Evolutionary conservation across 352 stramenopile species (phyloP).

Genomic region (Aphanomyces stellatus): DNA sequence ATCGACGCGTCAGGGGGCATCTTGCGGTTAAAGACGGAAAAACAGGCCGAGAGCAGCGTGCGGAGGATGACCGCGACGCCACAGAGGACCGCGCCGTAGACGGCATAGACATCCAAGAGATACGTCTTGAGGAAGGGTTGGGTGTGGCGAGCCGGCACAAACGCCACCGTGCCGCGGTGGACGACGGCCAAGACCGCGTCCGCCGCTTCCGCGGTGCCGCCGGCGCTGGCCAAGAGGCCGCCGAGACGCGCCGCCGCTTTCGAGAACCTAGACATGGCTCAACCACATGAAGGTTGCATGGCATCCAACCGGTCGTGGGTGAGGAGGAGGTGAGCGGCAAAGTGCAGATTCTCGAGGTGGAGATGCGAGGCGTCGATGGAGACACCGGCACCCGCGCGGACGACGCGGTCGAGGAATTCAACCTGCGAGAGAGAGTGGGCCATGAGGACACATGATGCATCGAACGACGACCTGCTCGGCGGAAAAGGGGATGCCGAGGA

Average conservation of each 20-base stretch:
- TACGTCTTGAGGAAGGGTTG: constrained; percentile 79
- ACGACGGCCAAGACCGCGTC: constrained; percentile 49
- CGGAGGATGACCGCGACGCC: constrained; percentile 71
- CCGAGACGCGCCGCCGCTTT: constrained; percentile 38
- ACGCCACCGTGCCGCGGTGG: constrained; percentile 39
- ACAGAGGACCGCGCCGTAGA: constrained; percentile 78
- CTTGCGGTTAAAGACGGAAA: constrained; percentile 45
- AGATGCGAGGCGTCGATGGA: constrained; percentile 17
- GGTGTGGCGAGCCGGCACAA: constrained; percentile 43
- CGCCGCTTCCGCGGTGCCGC: constrained; percentile 39
- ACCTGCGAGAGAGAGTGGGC: constrained; percentile 22
- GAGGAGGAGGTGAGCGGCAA: constrained; percentile 10
- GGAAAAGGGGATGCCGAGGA: constrained; percentile 62
- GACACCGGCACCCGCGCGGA: constrained; percentile 41
- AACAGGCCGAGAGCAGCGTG: constrained; percentile 59
- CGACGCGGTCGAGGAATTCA: constrained; percentile 53
- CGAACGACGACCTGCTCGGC: constrained; percentile 43
- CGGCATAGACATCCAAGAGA: constrained; percentile 77
- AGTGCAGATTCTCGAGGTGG: not conserved
- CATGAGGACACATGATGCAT: not conserved
- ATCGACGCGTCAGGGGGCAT: not conserved
- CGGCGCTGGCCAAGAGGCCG: constrained; percentile 48
- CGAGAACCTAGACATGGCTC: constrained; percentile 23
- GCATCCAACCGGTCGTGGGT: not conserved
- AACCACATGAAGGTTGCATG: not conserved